Percentiles rank a stretch among this genome's conserved stretches.
Evolutionary conservation across 495 filamentous ascomycete species (phyloP).

Genomic region (Talaromyces stipitatus): DNA sequence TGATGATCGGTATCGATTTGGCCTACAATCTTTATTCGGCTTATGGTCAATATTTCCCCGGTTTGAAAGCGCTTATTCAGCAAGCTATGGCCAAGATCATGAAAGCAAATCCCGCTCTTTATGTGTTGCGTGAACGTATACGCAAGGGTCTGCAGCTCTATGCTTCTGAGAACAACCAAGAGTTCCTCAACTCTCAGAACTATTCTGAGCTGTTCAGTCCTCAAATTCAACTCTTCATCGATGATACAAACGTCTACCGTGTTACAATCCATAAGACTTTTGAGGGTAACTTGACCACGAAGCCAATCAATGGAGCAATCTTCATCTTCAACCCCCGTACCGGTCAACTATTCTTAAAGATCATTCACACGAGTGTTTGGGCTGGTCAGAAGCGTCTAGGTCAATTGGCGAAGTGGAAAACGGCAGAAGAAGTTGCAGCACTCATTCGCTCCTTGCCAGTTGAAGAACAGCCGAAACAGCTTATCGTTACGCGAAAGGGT

Average conservation of each 20-base stretch:
- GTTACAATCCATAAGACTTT: conserved; percentile 99
- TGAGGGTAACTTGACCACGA: conserved; percentile 97
- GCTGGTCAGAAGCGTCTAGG: conserved; percentile 98
- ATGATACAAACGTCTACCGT: conserved; percentile 99
- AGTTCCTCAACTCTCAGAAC: conserved; percentile 99
- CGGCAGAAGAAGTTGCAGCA: conserved; percentile 98
- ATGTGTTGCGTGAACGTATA: conserved; percentile 95
- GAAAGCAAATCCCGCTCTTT: conserved; percentile 97
- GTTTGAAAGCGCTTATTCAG: conserved; percentile 91
- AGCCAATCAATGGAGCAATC: conserved; percentile 99
- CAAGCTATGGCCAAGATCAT: conserved; percentile 99
- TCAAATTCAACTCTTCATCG: conserved; percentile 97
- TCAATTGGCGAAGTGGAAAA: conserved; percentile 99
- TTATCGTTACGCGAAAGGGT: conserved; percentile 97
- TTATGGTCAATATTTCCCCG: conserved; percentile 98
- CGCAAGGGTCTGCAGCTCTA: conserved; percentile 98
- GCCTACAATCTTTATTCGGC: conserved; percentile 98
- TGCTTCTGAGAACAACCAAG: conserved; percentile 97
- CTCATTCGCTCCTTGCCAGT: conserved; percentile 94
- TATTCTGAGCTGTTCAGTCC: conserved; percentile 99
- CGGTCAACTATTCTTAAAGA: conserved; percentile 97
- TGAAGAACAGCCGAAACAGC: conserved; percentile 97
- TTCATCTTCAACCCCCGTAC: conserved; percentile 99
- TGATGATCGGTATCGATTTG: conserved; percentile 98
- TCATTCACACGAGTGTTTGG: conserved; percentile 99